These are phyloP conservation scores for Termitomyces sp. DNA, from an alignment of 768 basidiomycete species.

Conservation along the genomic window DNA sequence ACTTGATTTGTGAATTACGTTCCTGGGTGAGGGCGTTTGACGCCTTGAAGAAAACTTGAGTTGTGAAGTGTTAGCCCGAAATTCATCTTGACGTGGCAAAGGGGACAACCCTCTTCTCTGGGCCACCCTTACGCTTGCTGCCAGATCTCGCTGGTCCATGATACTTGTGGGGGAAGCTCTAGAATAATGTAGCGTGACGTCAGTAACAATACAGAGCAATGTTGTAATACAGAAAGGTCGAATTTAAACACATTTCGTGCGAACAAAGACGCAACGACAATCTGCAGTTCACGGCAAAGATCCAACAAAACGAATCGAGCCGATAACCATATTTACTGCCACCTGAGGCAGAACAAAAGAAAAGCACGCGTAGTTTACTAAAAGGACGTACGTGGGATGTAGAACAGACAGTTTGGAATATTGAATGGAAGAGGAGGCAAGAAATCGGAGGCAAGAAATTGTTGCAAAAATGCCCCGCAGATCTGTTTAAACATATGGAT, in stretches of 20 bases:
- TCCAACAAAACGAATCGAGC: background rate
- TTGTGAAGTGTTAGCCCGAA: background rate
- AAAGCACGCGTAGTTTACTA: background rate
- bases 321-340: background rate
- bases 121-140: background rate
- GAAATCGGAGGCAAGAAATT: background rate
- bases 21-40: background rate
- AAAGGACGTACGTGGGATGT: conserved; percentile 1
- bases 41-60: background rate
- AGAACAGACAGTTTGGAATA: background rate
- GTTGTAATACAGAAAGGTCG: background rate
- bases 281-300: background rate
- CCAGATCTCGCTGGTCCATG: background rate
- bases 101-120: background rate
- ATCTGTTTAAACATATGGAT: conserved; percentile 11
- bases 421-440: background rate
- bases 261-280: background rate
- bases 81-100: background rate
- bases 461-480: background rate
- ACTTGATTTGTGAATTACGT: background rate
- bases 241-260: background rate
- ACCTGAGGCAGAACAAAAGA: background rate
- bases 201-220: background rate
- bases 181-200: conserved; percentile 8
- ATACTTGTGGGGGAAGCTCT: background rate